A percentile compares a stretch with the other conserved stretches of the same genome.
phyloP scores from a whole-genome alignment of 495 filamentous ascomycete species.

The Penicillium coprophilum region DNA sequence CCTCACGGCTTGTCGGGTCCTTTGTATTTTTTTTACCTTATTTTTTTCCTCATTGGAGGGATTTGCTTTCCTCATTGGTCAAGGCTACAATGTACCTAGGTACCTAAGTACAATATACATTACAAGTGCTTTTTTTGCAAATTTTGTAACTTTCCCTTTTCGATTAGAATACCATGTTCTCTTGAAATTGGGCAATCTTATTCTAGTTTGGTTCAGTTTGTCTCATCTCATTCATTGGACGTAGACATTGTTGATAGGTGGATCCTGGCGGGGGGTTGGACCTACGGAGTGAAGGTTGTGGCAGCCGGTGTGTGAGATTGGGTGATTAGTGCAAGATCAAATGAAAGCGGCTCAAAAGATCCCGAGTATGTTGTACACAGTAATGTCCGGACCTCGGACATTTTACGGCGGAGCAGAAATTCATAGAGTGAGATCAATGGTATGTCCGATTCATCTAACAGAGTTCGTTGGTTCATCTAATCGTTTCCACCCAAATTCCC shows the following conservation, averaged over 20 bases:
- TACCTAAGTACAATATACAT: background rate
- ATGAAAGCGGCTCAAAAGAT: constrained; percentile 1
- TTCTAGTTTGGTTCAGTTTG: background rate
- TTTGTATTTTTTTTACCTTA: background rate
- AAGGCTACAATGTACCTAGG: background rate
- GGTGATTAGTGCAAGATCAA: background rate
- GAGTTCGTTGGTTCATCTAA: constrained; percentile 19
- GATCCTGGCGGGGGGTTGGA: constrained; percentile 12
- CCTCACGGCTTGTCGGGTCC: background rate
- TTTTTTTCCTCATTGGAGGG: background rate
- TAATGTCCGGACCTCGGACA: no score
- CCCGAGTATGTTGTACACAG: background rate
- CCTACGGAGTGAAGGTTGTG: background rate
- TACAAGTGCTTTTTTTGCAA: constrained; percentile 4
- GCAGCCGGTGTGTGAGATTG: constrained; percentile 8
- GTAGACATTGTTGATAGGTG: constrained; percentile 1
- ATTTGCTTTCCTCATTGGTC: background rate
- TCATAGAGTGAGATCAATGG: constrained; percentile 5
- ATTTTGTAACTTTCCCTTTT: background rate
- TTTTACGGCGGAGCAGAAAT: constrained; percentile 2
- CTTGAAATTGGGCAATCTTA: background rate
- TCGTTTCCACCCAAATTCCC: constrained; percentile 14
- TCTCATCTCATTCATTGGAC: constrained; percentile 6
- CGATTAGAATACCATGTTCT: background rate
- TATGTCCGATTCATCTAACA: constrained; percentile 28